These are phyloP conservation scores for Tuber umbilicatum DNA, from an alignment of 495 filamentous ascomycete genomes.

Conservation along the genomic window DNA sequence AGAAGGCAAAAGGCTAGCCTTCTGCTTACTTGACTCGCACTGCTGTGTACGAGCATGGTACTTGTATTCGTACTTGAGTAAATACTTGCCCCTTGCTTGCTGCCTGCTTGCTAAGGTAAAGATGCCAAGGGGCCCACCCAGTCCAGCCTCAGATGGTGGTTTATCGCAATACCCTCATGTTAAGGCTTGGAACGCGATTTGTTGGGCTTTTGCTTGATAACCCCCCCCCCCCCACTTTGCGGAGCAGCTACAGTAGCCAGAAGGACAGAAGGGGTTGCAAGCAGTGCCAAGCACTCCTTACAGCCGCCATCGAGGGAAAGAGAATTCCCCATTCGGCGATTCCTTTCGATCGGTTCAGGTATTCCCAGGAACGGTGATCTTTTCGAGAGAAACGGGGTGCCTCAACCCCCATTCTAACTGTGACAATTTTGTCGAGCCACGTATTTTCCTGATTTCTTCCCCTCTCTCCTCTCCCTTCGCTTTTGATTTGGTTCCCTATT, in stretches of 20 bases:
- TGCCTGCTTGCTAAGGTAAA: not conserved
- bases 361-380: conserved; percentile 22
- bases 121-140: not conserved
- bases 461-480: not conserved
- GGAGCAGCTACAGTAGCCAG: conserved; percentile 8
- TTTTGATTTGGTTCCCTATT: not conserved
- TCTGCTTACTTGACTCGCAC: not conserved
- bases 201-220: conserved; percentile 13
- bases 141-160: conserved; percentile 7
- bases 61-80: not conserved
- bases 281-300: not conserved
- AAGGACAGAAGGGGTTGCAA: not conserved
- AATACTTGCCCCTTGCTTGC: not conserved
- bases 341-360: not conserved
- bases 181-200: conserved; percentile 28
- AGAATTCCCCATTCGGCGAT: conserved; percentile 28
- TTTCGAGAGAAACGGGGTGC: conserved; percentile 6
- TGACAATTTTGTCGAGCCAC: conserved; percentile 34
- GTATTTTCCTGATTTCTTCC: conserved; percentile 8
- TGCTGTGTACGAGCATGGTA: not conserved
- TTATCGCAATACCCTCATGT: not conserved
- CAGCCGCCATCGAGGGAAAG: not conserved
- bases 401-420: not conserved
- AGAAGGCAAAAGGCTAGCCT: not conserved
- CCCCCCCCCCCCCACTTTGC: conserved; percentile 30